These are phyloP conservation scores for Metschnikowia henanensis DNA, from an alignment of 805 yeast species.

Conservation along the genomic window DNA sequence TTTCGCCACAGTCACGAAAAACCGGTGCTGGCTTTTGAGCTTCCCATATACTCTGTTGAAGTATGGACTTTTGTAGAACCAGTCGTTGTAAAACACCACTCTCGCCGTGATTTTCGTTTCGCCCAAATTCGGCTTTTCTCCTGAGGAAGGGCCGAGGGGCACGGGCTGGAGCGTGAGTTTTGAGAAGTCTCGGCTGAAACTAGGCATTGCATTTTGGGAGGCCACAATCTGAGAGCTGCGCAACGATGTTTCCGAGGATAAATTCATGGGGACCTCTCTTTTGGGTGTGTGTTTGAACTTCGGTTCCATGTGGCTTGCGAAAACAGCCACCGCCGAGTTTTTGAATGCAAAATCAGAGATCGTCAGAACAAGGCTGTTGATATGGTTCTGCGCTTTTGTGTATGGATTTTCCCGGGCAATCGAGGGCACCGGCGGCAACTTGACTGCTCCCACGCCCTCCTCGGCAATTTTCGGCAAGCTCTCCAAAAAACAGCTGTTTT, in stretches of 20 bases:
- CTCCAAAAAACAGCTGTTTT: slow-evolving; percentile 21
- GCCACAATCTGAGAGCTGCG: slow-evolving; percentile 2
- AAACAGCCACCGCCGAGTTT: slow-evolving; percentile 26
- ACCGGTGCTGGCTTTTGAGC: slow-evolving; percentile 2
- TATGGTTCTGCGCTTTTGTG: slow-evolving; percentile 31
- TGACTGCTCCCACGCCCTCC: slow-evolving; percentile 24
- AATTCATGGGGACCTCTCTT: not conserved
- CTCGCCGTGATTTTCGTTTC: slow-evolving; percentile 23
- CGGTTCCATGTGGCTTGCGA: slow-evolving; percentile 34
- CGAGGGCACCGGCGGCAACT: slow-evolving; percentile 32
- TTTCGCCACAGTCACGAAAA: slow-evolving; percentile 17
- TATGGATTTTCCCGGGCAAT: slow-evolving; percentile 31
- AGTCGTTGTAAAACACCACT: slow-evolving; percentile 35
- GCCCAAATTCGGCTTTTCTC: slow-evolving; percentile 10
- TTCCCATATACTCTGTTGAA: slow-evolving; percentile 6
- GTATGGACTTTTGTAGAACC: slow-evolving; percentile 26
- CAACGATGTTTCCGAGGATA: slow-evolving; percentile 4
- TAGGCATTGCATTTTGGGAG: not conserved
- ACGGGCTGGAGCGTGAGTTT: slow-evolving; percentile 12
- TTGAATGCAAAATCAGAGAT: slow-evolving; percentile 25
- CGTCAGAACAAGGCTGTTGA: slow-evolving; percentile 25
- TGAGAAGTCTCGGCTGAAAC: not conserved
- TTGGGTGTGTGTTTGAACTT: slow-evolving; percentile 16
- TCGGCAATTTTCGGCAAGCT: slow-evolving; percentile 20
- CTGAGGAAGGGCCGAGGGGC: slow-evolving; percentile 3